Evolutionary conservation across 2,329 filamentous ascomycete genomes (phyloP).

Genomic region (Herpotrichia juniperi): DNA sequence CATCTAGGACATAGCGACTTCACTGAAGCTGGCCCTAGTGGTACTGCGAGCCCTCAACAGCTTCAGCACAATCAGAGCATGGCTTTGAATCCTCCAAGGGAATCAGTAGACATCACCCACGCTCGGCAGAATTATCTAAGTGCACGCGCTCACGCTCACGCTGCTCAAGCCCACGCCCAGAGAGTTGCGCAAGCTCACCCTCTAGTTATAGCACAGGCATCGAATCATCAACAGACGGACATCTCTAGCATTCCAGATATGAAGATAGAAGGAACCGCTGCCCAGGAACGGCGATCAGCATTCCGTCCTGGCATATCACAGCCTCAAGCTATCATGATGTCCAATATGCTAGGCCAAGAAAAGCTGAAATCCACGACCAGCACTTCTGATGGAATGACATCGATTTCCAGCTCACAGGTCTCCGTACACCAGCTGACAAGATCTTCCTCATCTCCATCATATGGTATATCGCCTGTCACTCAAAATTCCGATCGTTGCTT

Average conservation of each 20-base stretch:
- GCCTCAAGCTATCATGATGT: not conserved
- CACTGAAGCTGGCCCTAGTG: not conserved
- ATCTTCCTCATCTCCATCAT: not conserved
- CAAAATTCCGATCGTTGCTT: not conserved
- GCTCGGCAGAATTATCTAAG: no score
- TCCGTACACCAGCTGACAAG: not conserved
- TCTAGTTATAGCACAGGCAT: no score
- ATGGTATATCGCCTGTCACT: not conserved
- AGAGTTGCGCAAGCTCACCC: no score
- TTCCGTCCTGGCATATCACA: not conserved
- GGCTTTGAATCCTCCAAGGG: conserved; percentile 1
- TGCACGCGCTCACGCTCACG: no score
- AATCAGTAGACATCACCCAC: not conserved
- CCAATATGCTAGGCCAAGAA: not conserved
- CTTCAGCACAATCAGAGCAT: not conserved
- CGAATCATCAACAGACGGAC: no score
- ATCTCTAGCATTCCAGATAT: no score
- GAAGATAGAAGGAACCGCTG: not conserved
- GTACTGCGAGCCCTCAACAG: not conserved
- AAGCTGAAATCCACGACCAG: not conserved
- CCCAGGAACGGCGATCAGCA: not conserved
- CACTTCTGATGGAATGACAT: not conserved
- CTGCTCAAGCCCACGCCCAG: no score
- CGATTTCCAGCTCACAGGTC: not conserved
- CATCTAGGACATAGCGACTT: not conserved